Percentiles rank a stretch among this genome's conserved stretches.
These are phyloP conservation scores for Salvia splendens DNA, from an alignment of 257 asterid genomes.

Conservation along the genomic window DNA sequence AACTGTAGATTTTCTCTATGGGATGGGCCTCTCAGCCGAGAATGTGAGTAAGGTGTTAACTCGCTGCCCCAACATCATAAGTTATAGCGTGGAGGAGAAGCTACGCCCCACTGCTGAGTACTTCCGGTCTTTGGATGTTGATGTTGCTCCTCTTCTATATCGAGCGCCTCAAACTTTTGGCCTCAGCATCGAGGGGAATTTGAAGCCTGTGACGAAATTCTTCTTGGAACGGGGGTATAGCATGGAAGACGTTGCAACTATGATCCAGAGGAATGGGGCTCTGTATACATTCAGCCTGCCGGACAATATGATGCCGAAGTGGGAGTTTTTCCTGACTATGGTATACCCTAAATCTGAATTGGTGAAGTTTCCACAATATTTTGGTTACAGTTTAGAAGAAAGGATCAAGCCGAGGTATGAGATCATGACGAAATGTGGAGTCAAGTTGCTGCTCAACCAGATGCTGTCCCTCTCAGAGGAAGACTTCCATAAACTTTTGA, in stretches of 20 bases:
- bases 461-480: slow-evolving; percentile 64
- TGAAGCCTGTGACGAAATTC: slow-evolving; percentile 82
- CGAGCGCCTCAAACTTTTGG: slow-evolving; percentile 94
- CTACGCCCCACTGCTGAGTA: slow-evolving; percentile 82
- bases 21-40: slow-evolving; percentile 83
- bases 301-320: slow-evolving; percentile 67
- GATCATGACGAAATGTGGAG: slow-evolving; percentile 58
- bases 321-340: slow-evolving; percentile 78
- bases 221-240: slow-evolving; percentile 71
- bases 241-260: slow-evolving; percentile 56
- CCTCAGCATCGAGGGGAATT: slow-evolving; percentile 73
- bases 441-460: slow-evolving; percentile 69
- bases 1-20: slow-evolving; percentile 81
- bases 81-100: slow-evolving; percentile 87
- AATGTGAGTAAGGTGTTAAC: slow-evolving; percentile 79
- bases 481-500: slow-evolving; percentile 59
- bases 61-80: slow-evolving; percentile 78
- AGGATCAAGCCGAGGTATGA: slow-evolving; percentile 84
- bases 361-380: slow-evolving; percentile 86
- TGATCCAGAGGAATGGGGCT: slow-evolving; percentile 79
- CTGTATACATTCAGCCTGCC: slow-evolving; percentile 79
- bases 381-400: slow-evolving; percentile 81
- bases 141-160: slow-evolving; percentile 62
- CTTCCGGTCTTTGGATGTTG: slow-evolving; percentile 66
- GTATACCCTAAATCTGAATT: slow-evolving; percentile 69